Evolutionary conservation across 257 asterid genomes (phyloP), one percentile per base, ranked within the genome.

Genomic region (Jasminum sambac): DNA sequence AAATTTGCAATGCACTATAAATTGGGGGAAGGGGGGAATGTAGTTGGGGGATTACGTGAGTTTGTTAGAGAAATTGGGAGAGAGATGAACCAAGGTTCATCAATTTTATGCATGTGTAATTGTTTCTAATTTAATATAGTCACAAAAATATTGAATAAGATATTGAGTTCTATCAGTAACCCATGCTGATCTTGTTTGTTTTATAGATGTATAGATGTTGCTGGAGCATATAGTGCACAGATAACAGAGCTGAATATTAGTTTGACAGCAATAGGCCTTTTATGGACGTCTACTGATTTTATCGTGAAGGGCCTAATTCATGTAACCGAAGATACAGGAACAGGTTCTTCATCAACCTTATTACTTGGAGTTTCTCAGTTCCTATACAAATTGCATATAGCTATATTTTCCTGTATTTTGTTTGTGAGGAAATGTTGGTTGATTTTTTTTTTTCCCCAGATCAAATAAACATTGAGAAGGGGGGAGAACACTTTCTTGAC

Each of bases 221-320:
- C 96, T 68, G 99, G 99, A 79, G 95, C 98, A 59, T 94, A 86
- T 84, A 80, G 99, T 84, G 84, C 89, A 73, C 99, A 94, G 82
- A 83, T 83, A 83, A 89, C 96, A 38, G 99, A 91, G 72, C 77
- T 94, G 81, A 94, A 94, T 79, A 94, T 94, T 82, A 94, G 99
- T 72, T 85, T 94, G 84, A 94, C 99, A 78, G 96, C 99, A 69
- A 78, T 91, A 55, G 99, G 99, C 70, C 89, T 94, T 74, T 74
- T 94, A 43, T 94, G 99, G 99, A 89, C 96, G 34, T 91, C 98
- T 78, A 89, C 96, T 23, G 98, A 91, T 87, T 91, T 94, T 79
- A 80, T 94, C 70, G 84, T 88, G 74, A 94, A 91, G 89, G 98
- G 93, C 59, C 84, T 83, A 72, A 70, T 72, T 25, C 74, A 50